These are phyloP conservation scores for Orbilia brochopaga DNA, from an alignment of 2,329 filamentous ascomycete genomes.

Conservation along the genomic window DNA sequence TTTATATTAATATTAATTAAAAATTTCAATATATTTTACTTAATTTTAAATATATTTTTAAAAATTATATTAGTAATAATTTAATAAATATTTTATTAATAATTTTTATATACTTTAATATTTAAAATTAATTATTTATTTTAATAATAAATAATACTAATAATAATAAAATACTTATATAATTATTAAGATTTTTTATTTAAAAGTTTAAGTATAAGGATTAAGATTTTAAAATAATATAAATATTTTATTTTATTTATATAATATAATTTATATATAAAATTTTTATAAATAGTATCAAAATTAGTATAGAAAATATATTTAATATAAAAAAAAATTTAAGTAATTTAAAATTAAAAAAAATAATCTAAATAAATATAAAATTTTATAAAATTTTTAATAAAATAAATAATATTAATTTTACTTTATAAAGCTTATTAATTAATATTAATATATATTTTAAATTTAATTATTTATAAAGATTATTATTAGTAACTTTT, in stretches of 20 bases:
- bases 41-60: too few species aligned
- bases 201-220: background rate
- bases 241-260: too few species aligned
- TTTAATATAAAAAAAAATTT: background rate
- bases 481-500: too few species aligned
- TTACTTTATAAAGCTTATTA: too few species aligned
- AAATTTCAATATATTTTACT: too few species aligned
- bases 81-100: conserved; percentile 13
- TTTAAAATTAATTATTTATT: conserved; percentile 6
- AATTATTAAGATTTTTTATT: background rate
- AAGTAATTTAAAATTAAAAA: background rate
- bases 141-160: background rate
- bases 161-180: background rate
- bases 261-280: background rate
- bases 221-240: too few species aligned
- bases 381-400: background rate
- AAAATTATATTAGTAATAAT: conserved; percentile 23
- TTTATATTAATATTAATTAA: too few species aligned
- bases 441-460: too few species aligned
- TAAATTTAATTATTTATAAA: too few species aligned
- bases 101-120: conserved; percentile 11
- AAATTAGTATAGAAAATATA: background rate
- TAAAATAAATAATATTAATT: background rate
- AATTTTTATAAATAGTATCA: background rate
- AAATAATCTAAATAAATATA: background rate